Percentiles rank a stretch among this genome's conserved stretches.
Conservation (phyloP, 768 basidiomycete genomes). For the Hygrophoropsis aurantiaca region DNA sequence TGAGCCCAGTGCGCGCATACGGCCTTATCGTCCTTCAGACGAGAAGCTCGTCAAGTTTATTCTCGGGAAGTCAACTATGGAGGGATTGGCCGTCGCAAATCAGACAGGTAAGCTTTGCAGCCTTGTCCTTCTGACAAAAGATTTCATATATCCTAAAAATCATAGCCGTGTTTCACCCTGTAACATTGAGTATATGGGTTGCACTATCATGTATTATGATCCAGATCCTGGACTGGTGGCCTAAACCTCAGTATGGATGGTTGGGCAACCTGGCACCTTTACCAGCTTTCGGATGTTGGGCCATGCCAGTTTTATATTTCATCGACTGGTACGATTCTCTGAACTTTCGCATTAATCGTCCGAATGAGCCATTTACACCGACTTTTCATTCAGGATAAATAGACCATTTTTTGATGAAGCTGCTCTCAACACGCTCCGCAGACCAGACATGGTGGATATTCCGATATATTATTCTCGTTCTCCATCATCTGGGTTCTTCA, state of each 20-base stretch:
- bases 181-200: slow-evolving; percentile 63
- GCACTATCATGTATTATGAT: slow-evolving; percentile 58
- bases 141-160: neutral
- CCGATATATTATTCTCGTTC: slow-evolving; percentile 55
- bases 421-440: slow-evolving; percentile 50
- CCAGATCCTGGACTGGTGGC: slow-evolving; percentile 69
- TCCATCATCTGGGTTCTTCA: slow-evolving; percentile 67
- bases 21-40: slow-evolving; percentile 50
- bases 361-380: too few species aligned
- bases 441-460: slow-evolving; percentile 56
- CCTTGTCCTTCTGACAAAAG: neutral
- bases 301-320: slow-evolving; percentile 62
- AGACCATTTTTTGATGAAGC: slow-evolving; percentile 64
- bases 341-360: neutral
- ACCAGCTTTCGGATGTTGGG: slow-evolving; percentile 65
- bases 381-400: slow-evolving; percentile 59
- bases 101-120: slow-evolving; percentile 42
- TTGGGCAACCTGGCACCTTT: slow-evolving; percentile 56
- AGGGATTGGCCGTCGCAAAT: slow-evolving; percentile 68
- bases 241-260: slow-evolving; percentile 41
- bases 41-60: slow-evolving; percentile 62
- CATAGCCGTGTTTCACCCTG: slow-evolving; percentile 56
- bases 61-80: slow-evolving; percentile 66
- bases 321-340: slow-evolving; percentile 69
- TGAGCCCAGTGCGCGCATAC: slow-evolving; percentile 48